A percentile compares a stretch with the other conserved stretches of the same genome.
Evolutionary conservation across 192 early-diverging fungal species (phyloP).

Genomic region (Kickxella alabastrina): DNA sequence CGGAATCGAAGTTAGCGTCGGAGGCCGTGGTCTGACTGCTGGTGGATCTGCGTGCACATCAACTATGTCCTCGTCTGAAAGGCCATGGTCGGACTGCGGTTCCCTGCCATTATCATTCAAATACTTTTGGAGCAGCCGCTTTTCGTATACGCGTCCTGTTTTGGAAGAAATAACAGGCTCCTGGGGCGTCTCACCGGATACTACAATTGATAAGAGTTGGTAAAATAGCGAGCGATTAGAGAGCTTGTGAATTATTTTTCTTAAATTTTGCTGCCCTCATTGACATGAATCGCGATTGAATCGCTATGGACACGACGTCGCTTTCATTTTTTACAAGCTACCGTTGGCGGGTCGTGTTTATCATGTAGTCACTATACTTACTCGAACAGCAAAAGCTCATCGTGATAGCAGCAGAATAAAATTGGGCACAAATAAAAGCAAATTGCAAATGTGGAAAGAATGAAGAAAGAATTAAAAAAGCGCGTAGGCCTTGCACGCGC

Average conservation of each 20-base stretch:
- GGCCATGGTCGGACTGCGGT: slow-evolving; percentile 72
- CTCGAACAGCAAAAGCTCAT: slow-evolving; percentile 43
- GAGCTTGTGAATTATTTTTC: background rate
- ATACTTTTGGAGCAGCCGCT: slow-evolving; percentile 81
- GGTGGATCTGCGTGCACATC: slow-evolving; percentile 19
- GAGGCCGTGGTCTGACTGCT: slow-evolving; percentile 79
- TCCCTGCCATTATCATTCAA: slow-evolving; percentile 78
- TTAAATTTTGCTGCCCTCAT: no score
- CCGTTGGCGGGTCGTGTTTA: no score
- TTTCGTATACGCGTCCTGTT: slow-evolving; percentile 85
- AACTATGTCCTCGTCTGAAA: slow-evolving; percentile 42
- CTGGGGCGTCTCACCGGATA: slow-evolving; percentile 85
- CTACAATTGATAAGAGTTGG: slow-evolving; percentile 41
- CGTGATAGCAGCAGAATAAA: background rate
- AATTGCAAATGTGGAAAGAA: background rate
- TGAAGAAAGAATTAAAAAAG: background rate
- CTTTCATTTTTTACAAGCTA: no score
- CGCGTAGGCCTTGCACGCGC: no score
- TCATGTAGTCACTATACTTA: slow-evolving; percentile 23
- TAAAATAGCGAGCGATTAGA: background rate
- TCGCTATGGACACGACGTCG: no score
- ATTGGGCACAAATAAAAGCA: background rate
- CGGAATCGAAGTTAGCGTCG: slow-evolving; percentile 87
- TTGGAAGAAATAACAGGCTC: slow-evolving; percentile 86
- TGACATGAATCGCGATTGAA: no score